phyloP scores from a whole-genome alignment of 164 flowering plant species.

The Chimonanthus praecox region DNA sequence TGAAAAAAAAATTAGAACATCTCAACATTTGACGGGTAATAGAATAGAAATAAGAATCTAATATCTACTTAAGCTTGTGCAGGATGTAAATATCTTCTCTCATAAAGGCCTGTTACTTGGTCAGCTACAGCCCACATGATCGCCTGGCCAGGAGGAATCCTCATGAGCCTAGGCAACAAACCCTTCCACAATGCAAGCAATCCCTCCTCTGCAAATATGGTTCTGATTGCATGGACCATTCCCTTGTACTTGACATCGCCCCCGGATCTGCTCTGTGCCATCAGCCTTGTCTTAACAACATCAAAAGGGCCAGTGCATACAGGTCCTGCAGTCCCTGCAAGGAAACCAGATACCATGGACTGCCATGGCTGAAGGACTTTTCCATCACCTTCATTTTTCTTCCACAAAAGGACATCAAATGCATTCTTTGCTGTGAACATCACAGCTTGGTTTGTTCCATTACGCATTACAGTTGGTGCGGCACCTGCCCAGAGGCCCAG shows the following conservation, averaged over 20 bases:
- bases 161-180: constrained; percentile 88
- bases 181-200: constrained; percentile 90
- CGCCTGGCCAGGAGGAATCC: constrained; percentile 99
- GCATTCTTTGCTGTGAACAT: constrained; percentile 95
- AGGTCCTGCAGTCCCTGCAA: constrained; percentile 97
- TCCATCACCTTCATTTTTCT: constrained; percentile 94
- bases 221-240: constrained; percentile 83
- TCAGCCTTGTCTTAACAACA: constrained; percentile 92
- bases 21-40: no score
- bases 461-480: constrained; percentile 95
- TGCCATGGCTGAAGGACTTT: constrained; percentile 86
- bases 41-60: not conserved
- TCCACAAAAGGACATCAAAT: constrained; percentile 74
- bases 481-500: constrained; percentile 97
- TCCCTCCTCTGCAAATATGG: constrained; percentile 88
- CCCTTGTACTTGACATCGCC: constrained; percentile 77
- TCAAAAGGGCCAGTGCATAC: constrained; percentile 97
- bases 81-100: constrained; percentile 45
- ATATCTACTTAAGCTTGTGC: constrained; percentile 3
- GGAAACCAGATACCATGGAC: constrained; percentile 96
- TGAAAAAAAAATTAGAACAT: no score
- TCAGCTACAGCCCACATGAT: constrained; percentile 99
- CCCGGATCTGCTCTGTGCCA: constrained; percentile 75
- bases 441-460: constrained; percentile 96
- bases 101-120: constrained; percentile 80